These are phyloP conservation scores for Naematelia aurantialba DNA, from an alignment of 768 basidiomycete genomes.

Conservation along the genomic window DNA sequence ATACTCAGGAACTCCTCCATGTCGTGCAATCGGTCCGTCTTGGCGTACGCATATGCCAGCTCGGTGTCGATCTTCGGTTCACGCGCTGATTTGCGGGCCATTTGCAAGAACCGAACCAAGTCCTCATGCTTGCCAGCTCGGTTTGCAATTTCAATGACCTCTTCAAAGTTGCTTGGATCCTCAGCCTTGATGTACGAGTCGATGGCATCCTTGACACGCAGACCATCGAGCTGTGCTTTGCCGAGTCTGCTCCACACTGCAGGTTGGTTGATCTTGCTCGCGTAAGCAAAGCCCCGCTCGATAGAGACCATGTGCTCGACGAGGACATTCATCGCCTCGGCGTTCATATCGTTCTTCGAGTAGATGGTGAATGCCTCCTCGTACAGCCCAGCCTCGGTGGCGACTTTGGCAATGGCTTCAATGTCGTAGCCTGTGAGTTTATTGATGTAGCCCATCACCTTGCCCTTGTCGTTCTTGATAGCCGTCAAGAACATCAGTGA, in stretches of 20 bases:
- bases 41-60: slow-evolving; percentile 95
- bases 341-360: slow-evolving; percentile 95
- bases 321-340: slow-evolving; percentile 91
- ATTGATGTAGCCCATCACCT: slow-evolving; percentile 96
- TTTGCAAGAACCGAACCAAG: slow-evolving; percentile 93
- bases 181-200: slow-evolving; percentile 98
- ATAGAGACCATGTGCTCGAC: slow-evolving; percentile 98
- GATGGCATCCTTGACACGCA: slow-evolving; percentile 96
- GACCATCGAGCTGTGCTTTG: slow-evolving; percentile 97
- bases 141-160: slow-evolving; percentile 92
- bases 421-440: slow-evolving; percentile 93
- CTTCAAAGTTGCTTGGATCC: slow-evolving; percentile 86
- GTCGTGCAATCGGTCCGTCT: slow-evolving; percentile 82
- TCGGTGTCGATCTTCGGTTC: slow-evolving; percentile 99
- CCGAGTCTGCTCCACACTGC: slow-evolving; percentile 96
- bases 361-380: slow-evolving; percentile 97
- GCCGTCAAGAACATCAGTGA: slow-evolving; percentile 92
- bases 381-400: slow-evolving; percentile 88
- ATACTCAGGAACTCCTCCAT: slow-evolving; percentile 99
- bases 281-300: slow-evolving; percentile 92
- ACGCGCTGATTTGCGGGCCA: slow-evolving; percentile 93
- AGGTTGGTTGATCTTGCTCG: slow-evolving; percentile 91
- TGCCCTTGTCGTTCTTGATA: slow-evolving; percentile 95
- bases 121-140: slow-evolving; percentile 88
- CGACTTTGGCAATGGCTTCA: slow-evolving; percentile 91